Base-by-base conservation (phyloP, 2,329 filamentous ascomycete genomes). In the Westerdykella ornata region DNA sequence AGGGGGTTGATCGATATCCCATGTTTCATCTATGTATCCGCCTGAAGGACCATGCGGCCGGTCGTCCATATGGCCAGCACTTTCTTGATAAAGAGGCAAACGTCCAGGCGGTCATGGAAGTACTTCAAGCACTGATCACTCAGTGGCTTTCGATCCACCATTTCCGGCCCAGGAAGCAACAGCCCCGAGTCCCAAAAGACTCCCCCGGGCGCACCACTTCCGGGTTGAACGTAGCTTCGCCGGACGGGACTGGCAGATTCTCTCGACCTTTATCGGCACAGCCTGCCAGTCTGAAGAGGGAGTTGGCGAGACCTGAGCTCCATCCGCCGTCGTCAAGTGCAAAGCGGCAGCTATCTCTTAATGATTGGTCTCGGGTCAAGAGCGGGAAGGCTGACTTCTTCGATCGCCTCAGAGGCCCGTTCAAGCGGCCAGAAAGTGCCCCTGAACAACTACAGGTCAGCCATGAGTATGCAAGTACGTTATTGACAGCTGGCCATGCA, bases 1-100 rank as follows among this genome's bases (percentile, higher is more conserved):
- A 86, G 58, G 74, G 80, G 0, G 70, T 89, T 8, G 88, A 96
- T 55, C 77, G 80, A 38, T 92, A 87, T 81, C 88, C 90, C 0
- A 90, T 90, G 81, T 97, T 95, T 55, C 84, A 82, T 53, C 67
- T 97, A n/a, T 78, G 78, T 19, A 76, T 95, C 28, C 67, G 72
- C 2, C 54, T 75, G 7, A 56, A 51, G 15, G 45, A 55, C 6
- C 34, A 42, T 7, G 18, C 34, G 13, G 35, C 43, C 16, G 44
- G 35, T 2, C 22, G 41, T 5, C 19, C 35, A 11, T 62, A 54
- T 19, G 57, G 62, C 19, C 30, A 46, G 0, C 22, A 26, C 22
- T 50, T 57, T 35, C 36, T 59, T 2, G 47, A 56, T 4, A 48
- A 57, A 1, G 49, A 64, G 12, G 42, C 52, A 9, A 59, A 54